A percentile compares a stretch with the other conserved stretches of the same genome.
Conservation (phyloP, 1,284 basidiomycete genomes). For the Vanrija pseudolonga region DNA sequence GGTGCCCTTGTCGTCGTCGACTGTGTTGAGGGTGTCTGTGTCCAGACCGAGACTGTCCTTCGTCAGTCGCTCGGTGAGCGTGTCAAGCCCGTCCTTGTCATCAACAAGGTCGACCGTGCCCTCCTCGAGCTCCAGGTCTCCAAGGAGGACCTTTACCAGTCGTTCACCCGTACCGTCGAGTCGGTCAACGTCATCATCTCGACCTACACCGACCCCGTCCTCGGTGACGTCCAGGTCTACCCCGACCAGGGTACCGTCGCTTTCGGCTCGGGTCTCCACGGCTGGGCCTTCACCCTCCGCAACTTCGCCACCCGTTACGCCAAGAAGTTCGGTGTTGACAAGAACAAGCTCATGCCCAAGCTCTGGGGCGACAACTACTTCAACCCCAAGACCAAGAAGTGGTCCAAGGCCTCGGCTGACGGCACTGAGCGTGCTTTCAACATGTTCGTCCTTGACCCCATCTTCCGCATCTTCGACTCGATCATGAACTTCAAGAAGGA, state of each 20-base stretch:
- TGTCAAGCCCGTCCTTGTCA: slow-evolving; percentile 99
- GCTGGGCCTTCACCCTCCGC: slow-evolving; percentile 99
- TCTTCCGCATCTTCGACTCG: slow-evolving; percentile 97
- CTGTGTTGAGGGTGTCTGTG: slow-evolving; percentile 99
- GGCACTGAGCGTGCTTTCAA: slow-evolving; percentile 94
- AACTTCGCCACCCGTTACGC: slow-evolving; percentile 94
- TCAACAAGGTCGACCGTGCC: slow-evolving; percentile 99
- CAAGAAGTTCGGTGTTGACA: slow-evolving; percentile 99
- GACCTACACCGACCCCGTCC: slow-evolving; percentile 89
- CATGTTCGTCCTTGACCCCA: slow-evolving; percentile 97
- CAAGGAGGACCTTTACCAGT: slow-evolving; percentile 97
- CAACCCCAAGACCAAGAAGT: slow-evolving; percentile 97
- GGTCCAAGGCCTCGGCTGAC: slow-evolving; percentile 78
- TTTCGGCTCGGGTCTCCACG: slow-evolving; percentile 98
- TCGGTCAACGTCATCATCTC: slow-evolving; percentile 98
- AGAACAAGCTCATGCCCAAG: slow-evolving; percentile 96
- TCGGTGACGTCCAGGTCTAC: slow-evolving; percentile 99
- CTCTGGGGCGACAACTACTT: slow-evolving; percentile 99
- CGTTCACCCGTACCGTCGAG: slow-evolving; percentile 96
- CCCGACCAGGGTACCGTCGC: slow-evolving; percentile 98
- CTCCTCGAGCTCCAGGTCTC: slow-evolving; percentile 96
- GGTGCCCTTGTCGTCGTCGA: slow-evolving; percentile 98
- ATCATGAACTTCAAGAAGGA: slow-evolving; percentile 99
- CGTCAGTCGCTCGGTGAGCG: slow-evolving; percentile 97
- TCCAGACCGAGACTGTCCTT: slow-evolving; percentile 99